phyloP scores from a whole-genome alignment of 257 asterid genomes.

The Ligustrum vulgare region DNA sequence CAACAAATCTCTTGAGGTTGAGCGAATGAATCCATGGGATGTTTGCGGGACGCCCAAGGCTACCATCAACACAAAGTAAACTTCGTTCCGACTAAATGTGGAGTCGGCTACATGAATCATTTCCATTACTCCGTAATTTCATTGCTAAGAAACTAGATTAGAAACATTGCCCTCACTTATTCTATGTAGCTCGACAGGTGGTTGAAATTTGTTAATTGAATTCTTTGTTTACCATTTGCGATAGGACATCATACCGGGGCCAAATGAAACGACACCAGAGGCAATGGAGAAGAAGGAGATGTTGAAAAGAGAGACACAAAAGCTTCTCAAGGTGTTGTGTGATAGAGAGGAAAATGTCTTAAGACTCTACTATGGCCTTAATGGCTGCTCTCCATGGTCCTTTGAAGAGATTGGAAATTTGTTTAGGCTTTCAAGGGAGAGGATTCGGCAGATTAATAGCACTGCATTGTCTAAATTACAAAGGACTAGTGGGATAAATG shows the following conservation, averaged over 20 bases:
- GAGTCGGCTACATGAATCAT: neutral
- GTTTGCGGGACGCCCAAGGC: too few species aligned
- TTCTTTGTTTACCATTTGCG: neutral
- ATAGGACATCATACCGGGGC: slow-evolving; percentile 60
- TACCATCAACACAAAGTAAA: too few species aligned
- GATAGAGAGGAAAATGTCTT: slow-evolving; percentile 53
- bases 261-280: slow-evolving; percentile 53
- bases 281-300: slow-evolving; percentile 50
- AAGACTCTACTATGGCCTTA: slow-evolving; percentile 54
- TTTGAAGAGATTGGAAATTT: slow-evolving; percentile 63
- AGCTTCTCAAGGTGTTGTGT: slow-evolving; percentile 42
- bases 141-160: neutral
- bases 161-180: neutral
- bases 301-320: slow-evolving; percentile 39
- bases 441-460: slow-evolving; percentile 62
- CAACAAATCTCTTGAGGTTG: too few species aligned
- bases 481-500: slow-evolving; percentile 26
- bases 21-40: too few species aligned
- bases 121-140: too few species aligned
- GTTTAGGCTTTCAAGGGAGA: slow-evolving; percentile 63
- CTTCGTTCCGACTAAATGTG: neutral
- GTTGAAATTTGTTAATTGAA: neutral
- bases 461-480: slow-evolving; percentile 52
- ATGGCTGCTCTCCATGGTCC: slow-evolving; percentile 45
- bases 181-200: neutral